A percentile compares a stretch with the other conserved stretches of the same genome.
These are phyloP conservation scores for Nothopassalora personata DNA, from an alignment of 2,329 filamentous ascomycete species.

Conservation along the genomic window DNA sequence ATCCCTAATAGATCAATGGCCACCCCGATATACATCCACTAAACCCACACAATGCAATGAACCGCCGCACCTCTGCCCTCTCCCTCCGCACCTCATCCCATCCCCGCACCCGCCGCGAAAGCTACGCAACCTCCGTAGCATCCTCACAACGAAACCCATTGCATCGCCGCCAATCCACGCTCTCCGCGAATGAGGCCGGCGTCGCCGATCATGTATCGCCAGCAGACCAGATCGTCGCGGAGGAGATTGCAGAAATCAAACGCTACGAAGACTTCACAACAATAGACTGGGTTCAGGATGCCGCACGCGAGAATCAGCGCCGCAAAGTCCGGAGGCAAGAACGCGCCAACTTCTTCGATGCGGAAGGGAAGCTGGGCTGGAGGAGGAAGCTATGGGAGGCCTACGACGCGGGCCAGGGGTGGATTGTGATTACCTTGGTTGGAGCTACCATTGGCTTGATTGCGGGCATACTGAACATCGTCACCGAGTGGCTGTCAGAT, in stretches of 20 bases:
- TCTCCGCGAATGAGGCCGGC: slow-evolving; percentile 59
- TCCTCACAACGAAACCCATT: slow-evolving; percentile 33
- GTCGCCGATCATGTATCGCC: slow-evolving; percentile 47
- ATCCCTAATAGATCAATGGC: not conserved
- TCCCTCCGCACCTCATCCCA: slow-evolving; percentile 24
- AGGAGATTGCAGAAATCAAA: slow-evolving; percentile 97
- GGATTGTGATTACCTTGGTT: slow-evolving; percentile 94
- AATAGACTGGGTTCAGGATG: slow-evolving; percentile 98
- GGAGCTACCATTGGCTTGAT: slow-evolving; percentile 90
- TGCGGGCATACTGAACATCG: slow-evolving; percentile 86
- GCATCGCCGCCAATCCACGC: slow-evolving; percentile 62
- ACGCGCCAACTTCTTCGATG: slow-evolving; percentile 66
- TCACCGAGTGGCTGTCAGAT: slow-evolving; percentile 94
- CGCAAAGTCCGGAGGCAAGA: slow-evolving; percentile 70
- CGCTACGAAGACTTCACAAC: slow-evolving; percentile 98
- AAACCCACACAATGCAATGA: slow-evolving; percentile 40
- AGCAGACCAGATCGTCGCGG: slow-evolving; percentile 69
- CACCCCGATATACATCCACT: not conserved
- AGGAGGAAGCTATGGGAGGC: slow-evolving; percentile 73
- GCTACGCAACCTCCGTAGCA: slow-evolving; percentile 19
- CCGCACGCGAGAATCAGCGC: slow-evolving; percentile 78
- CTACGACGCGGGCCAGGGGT: slow-evolving; percentile 94
- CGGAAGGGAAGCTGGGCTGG: slow-evolving; percentile 67
- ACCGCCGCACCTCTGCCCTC: slow-evolving; percentile 36
- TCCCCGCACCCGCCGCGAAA: slow-evolving; percentile 17